Base-by-base conservation (phyloP, 805 yeast species). In the Saccharomycopsis amapae region DNA sequence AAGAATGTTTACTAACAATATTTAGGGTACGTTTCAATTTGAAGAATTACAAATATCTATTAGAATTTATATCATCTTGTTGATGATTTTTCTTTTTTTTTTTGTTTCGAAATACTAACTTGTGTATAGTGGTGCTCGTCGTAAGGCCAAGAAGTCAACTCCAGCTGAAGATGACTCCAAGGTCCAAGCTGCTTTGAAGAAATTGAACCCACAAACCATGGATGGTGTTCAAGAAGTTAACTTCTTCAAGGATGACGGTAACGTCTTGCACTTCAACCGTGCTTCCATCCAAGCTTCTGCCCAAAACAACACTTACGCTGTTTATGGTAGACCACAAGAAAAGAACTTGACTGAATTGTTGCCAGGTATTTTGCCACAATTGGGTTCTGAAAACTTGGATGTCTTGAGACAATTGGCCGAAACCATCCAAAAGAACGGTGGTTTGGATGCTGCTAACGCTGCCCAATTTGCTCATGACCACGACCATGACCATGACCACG, bases 181-280 rank as follows among this genome's bases (percentile, higher is more conserved):
- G 72, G 76, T 90, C 67, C 88, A 86, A 72, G 85, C 81, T 59
- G 79, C 90, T 62, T 75, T 90, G 70, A 82, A 80, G 67, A 88
- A 89, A 73, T 75, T 90, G 66, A 82, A 85, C 69, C 94, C 89
- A 56, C 85, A 83, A 69, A 83, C 87, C 61, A 71, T 90, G 59
- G 88, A 84, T 57, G 87, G 85, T 62, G 81, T 90, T 61, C 95
- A 87, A 67, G 97, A 90, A 75, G 97, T 96, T 62, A 90, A 89
- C 79, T 85, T 90, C 76, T 89, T 93, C 85, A 84, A 76, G 69
- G 96, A 87, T 55, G 96, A 90, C 68, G 97, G 97, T 64, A 83
- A 81, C 65, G 96, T 93, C 55, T 73, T 90, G 69, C 96, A 90
- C 75, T 87, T 93, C 78, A 80, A 85, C 76, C 83, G 93, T 69